Evolutionary conservation across 352 stramenopile genomes (phyloP), one percentile per base, ranked within the genome.

Genomic region (Phytophthora rubi): DNA sequence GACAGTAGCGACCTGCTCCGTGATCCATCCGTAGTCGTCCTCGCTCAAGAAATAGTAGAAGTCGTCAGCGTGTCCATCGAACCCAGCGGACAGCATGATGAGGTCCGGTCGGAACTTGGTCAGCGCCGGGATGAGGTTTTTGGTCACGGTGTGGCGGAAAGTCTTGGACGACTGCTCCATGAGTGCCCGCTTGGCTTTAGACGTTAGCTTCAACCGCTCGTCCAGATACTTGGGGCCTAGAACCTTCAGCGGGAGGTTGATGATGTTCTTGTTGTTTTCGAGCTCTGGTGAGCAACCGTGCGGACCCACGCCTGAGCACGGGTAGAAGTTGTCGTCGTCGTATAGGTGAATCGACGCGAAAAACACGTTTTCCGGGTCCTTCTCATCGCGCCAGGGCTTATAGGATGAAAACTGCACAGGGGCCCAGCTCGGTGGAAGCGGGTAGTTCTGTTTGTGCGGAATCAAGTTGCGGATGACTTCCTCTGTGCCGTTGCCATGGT

Each of bases 21-120:
- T 95, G 59, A 94, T 74, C 89, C 89, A 97, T 21, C 70, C 75
- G 74, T 96, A 97, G 79, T 98, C 92, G 58, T 94, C 82, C 37
- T 92, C 76, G 58, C 73, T 93, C 16, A 98, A 74, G 53, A 76
- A 88, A 49, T 91, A 88, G 74, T 90, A 89, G 55, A 88, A 88
- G 26, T 92, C 84, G 44, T 92, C 77, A 7, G 80, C 80, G 45
- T 88, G 81, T 51, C 79, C 84, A 33, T 92, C 84, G 56, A 92
- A 92, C 12, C 84, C 84, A 12, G 84, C 78, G n/a, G 84, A 92
- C 53, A 92, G 51, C 69, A 92, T 74, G 59, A 92, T 86, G 55
- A 92, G 67, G 59, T 92, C 84, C 12, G 82, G 82, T 6, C 61
- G 70, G 70, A 91, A 89, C 32, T 66, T 65, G 12, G 62, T 76